Conservation (phyloP, 768 basidiomycete genomes). For the Bullera alba region DNA sequence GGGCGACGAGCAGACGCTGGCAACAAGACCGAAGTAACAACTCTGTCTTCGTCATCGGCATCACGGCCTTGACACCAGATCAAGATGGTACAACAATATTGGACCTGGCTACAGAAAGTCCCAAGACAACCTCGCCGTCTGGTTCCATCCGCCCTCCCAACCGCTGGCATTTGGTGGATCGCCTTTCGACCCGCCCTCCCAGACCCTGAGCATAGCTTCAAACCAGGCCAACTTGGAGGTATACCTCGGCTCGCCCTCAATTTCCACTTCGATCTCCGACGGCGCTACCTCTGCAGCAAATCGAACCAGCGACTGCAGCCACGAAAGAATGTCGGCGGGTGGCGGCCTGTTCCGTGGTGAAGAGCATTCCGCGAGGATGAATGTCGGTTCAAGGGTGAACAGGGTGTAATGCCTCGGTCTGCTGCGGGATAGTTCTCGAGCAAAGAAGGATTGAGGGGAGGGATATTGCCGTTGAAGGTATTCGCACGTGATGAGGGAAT, state of each 20-base stretch:
- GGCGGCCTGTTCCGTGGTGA: not conserved
- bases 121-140: constrained; percentile 5
- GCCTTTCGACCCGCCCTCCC: not conserved
- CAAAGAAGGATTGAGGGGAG: constrained; percentile 3
- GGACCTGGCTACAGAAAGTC: constrained; percentile 1
- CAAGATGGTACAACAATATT: not conserved
- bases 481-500: not conserved
- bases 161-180: not conserved
- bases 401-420: constrained; percentile 15
- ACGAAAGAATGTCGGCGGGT: not conserved
- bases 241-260: constrained; percentile 6
- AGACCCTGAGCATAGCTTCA: not conserved
- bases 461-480: not conserved
- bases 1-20: not conserved
- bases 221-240: constrained; percentile 8
- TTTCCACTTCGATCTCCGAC: constrained; percentile 1
- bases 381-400: constrained; percentile 15
- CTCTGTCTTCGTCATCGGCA: not conserved
- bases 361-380: constrained; percentile 8
- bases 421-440: not conserved
- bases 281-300: constrained; percentile 1
- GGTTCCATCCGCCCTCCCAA: constrained; percentile 15
- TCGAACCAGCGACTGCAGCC: constrained; percentile 1
- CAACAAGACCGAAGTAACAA: not conserved
- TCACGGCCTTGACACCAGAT: not conserved